Evolutionary conservation across 768 basidiomycete genomes (phyloP), one percentile per base, ranked within the genome.

Genomic region (Hygrocybe coccinea): DNA sequence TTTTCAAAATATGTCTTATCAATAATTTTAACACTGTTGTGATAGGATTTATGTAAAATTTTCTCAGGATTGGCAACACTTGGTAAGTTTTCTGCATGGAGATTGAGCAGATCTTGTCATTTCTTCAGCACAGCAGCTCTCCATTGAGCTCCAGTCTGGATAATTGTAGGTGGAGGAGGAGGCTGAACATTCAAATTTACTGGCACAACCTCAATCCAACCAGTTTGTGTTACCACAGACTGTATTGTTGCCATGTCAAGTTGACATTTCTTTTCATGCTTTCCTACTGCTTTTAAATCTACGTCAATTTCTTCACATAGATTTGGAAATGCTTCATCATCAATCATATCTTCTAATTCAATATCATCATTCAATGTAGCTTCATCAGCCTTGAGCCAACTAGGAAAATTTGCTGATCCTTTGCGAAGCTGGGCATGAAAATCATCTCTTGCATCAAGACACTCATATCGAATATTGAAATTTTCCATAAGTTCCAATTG

Each of bases 391-490:
- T 29, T 29, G 29, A 29, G 29, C 29, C 29, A 29, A 29, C 29
- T 29, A 4, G 29, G 29, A 29, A 29, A 29, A 29, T 29, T 29
- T 29, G 29, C 29, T 29, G 29, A 29, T 29, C 29, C 29, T 29
- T 29, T 29, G 29, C 29, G 29, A 29, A 29, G 29, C 37, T 56
- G 17, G 8, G 17, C n/a, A 53, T 24, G 24, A 38, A 43, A 21
- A 39, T 52, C n/a, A 46, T 43, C 46, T 44, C 36, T 44, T 9
- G 67, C 67, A 67, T 74, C 71, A 17, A 66, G 38, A 54, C 73
- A 74, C 59, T 75, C 71, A 64, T 73, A 70, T 19, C 57, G 37
- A 1, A 74, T 33, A 49, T 75, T 65, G 55, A 71, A 67, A 50
- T 68, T 66, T 2, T 61, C 56, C 57, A 72, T 70, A 4, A 69